A percentile compares a stretch with the other conserved stretches of the same genome.
These are phyloP conservation scores for Gymnopilus junonius DNA, from an alignment of 768 basidiomycete genomes.

Conservation along the genomic window DNA sequence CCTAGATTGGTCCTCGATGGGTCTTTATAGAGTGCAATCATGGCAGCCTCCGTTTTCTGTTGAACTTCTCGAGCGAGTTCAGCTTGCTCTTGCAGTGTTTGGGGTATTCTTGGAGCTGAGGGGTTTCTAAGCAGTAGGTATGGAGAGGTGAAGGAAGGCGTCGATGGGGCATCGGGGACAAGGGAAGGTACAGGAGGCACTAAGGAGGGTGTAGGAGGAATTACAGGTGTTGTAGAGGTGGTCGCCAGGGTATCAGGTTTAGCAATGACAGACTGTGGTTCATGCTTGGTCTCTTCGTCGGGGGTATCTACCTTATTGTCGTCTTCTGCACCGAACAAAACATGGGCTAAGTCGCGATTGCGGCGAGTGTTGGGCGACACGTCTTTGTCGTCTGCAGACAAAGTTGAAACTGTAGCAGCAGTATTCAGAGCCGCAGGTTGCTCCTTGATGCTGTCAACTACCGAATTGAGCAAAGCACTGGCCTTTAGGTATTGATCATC, in stretches of 20 bases:
- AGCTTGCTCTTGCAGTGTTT: conserved; percentile 49
- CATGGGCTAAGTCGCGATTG: conserved; percentile 77
- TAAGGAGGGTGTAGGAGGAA: conserved; percentile 6
- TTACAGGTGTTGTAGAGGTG: conserved; percentile 7
- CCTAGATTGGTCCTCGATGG: conserved; percentile 47
- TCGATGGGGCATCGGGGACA: conserved; percentile 25
- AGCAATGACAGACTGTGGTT: conserved; percentile 15
- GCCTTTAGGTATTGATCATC: conserved; percentile 62
- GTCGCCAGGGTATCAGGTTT: conserved; percentile 5
- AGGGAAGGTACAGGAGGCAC: conserved; percentile 12
- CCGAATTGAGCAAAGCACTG: conserved; percentile 69
- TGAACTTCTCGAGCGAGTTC: conserved; percentile 70
- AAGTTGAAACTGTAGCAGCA: conserved; percentile 16
- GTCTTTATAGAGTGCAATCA: conserved; percentile 57
- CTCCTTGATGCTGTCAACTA: conserved; percentile 54
- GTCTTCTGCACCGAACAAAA: conserved; percentile 65
- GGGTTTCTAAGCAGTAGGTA: conserved; percentile 45
- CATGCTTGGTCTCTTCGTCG: conserved; percentile 14
- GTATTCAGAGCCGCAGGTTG: conserved; percentile 26
- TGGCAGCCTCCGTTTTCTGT: conserved; percentile 70
- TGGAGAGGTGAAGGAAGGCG: conserved; percentile 33
- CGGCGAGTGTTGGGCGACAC: conserved; percentile 59
- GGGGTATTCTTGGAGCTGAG: conserved; percentile 47
- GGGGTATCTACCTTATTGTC: conserved; percentile 29
- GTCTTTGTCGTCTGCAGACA: conserved; percentile 36